Evolutionary conservation across 495 filamentous ascomycete genomes (phyloP).

Genomic region (Jackrogersella multiformis): DNA sequence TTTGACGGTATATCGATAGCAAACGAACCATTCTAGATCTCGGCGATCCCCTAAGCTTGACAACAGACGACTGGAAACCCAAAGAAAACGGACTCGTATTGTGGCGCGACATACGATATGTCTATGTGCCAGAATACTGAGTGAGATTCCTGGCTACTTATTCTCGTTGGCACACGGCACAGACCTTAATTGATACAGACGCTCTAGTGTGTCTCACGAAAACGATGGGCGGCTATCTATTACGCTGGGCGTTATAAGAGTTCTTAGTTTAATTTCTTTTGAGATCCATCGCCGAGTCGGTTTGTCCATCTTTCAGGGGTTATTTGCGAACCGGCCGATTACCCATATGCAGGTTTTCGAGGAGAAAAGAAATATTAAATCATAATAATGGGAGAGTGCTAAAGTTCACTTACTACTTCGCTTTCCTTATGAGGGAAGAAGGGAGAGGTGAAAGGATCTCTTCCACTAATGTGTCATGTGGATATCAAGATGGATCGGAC

Average conservation of each 20-base stretch:
- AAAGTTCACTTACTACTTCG: too few species aligned
- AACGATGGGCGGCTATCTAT: neutral
- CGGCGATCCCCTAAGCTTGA: constrained; percentile 2
- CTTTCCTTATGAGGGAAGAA: neutral
- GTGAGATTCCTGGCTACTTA: neutral
- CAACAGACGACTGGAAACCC: neutral
- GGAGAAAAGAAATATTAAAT: neutral
- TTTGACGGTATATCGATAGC: constrained; percentile 21
- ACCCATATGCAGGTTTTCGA: neutral
- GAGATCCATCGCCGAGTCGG: neutral
- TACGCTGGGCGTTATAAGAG: neutral
- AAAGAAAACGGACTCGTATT: neutral
- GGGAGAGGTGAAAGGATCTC: neutral
- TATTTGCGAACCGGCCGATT: neutral
- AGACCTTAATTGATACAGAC: neutral
- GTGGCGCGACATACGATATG: neutral
- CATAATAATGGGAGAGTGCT: neutral
- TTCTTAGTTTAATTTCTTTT: neutral
- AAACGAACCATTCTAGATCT: constrained; percentile 3
- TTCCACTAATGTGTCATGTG: neutral
- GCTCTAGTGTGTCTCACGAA: neutral
- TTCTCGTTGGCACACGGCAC: neutral
- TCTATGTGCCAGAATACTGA: neutral
- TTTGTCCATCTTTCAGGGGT: neutral
- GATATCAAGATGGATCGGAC: neutral